A percentile compares a stretch with the other conserved stretches of the same genome.
phyloP scores from a whole-genome alignment of 2,329 filamentous ascomycete genomes.

The Periconia digitata region DNA sequence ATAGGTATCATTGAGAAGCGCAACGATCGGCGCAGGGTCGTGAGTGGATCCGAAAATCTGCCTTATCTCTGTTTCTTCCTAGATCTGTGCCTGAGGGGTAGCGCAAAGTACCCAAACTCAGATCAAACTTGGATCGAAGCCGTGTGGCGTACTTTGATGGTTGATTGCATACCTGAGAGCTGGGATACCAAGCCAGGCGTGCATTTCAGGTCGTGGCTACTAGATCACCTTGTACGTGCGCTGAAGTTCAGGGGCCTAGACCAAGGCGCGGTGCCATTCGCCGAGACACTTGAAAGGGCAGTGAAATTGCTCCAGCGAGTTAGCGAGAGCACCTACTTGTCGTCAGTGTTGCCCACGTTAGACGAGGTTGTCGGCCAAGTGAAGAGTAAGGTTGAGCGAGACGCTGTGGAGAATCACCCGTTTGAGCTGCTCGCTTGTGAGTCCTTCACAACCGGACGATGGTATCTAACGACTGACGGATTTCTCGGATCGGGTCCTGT shows the following conservation, averaged over 20 bases:
- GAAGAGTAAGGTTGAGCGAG: not conserved
- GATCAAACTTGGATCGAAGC: conserved; percentile 1
- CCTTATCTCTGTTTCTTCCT: not conserved
- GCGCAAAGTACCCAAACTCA: not conserved
- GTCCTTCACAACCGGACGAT: not conserved
- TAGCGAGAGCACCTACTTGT: not conserved
- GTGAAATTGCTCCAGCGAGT: not conserved
- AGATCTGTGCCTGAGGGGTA: not conserved
- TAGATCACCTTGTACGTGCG: not conserved
- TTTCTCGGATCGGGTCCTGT: not conserved
- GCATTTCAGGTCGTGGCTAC: not conserved
- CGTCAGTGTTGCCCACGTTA: not conserved
- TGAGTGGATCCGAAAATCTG: not conserved
- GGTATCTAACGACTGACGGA: not conserved
- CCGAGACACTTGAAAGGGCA: too few species aligned
- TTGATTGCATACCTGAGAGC: conserved; percentile 1
- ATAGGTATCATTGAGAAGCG: not conserved
- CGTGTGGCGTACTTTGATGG: not conserved
- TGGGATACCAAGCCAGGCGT: not conserved
- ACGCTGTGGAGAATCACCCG: not conserved
- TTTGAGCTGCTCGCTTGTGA: conserved; percentile 1
- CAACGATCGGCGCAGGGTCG: not conserved
- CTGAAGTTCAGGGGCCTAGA: not conserved
- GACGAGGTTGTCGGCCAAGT: not conserved
- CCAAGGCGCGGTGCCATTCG: not conserved